Evolutionary conservation across 2,329 filamentous ascomycete genomes (phyloP), one percentile per base, ranked within the genome.

Genomic region (Sclerotinia sclerotiorum): DNA sequence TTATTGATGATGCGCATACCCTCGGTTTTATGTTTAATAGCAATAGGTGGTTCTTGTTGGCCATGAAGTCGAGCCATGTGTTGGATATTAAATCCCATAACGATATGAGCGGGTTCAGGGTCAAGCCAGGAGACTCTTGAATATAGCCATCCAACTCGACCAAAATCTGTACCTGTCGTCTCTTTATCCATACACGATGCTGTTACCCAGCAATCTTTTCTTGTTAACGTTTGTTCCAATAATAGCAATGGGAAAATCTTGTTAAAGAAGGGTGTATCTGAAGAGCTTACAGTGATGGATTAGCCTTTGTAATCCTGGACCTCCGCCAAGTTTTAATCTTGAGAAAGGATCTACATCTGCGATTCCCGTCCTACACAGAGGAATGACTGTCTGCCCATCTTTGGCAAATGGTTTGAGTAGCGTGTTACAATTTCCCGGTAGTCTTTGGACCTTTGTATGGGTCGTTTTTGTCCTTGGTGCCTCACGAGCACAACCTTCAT

Each of bases 161-260:
- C 7, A 21, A 42, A 66, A 21, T 51, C n/a, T 35, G 46, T 27
- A 11, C 54, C 29, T 56, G 54, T 54, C 29, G 32, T 44, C 24
- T 66, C 64, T 49, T 15, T 27, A 27, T 66, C 64, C 44, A 58
- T 66, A 48, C 44, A 51, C n/a, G 44, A 51, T 66, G 29, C 29
- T 51, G 44, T 29, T 58, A 58, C 39, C 44, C 64, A 49, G n/a
- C 27, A 57, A 58, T 58, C 42, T 51, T 57, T 19, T 57, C 39
- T 8, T 32, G 7, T 24, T 52, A 17, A 7, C 13, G 13, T 39
- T 65, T 48, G 10, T 4, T 48, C 17, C 42, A 27, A 48, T 49
- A 13, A 8, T 21, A 49, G 2, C 19, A 8, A 21, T 6, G 15
- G 24, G 32, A 17, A 13, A 27, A 29, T 21, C 24, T 11, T 24